Base-by-base conservation (phyloP, 177 flowering plant genomes). In the Tripterygium wilfordii region DNA sequence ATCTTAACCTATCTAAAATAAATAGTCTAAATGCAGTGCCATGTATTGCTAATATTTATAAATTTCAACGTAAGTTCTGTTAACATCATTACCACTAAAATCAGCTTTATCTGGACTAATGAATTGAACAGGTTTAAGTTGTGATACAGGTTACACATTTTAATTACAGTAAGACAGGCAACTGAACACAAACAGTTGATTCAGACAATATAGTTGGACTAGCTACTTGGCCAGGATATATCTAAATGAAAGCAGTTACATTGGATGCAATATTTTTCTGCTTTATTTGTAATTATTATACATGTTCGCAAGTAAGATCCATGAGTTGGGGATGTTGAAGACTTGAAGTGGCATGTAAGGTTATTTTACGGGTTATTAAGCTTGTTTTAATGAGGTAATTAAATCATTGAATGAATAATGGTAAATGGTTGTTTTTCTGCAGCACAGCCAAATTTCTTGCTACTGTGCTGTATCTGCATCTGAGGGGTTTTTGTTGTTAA, bases 1-100 rank as follows among this genome's bases (percentile, higher is more conserved):
- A 85, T 85, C 84, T 70, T 68, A 44, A 64, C 77, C 51, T 48
- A 68, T 69, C 64, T 69, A 79, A 76, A 12, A 25, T 22, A 61
- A 69, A 49, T 55, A 44, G 27, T 20, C 17, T 49, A 24, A 65
- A 46, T 54, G 36, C 31, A 42, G 36, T 65, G 29, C 45, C 52
- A 15, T 61, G 36, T 7, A 21, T 40, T 20, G 8, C 44, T 59
- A 39, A 45, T 55, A 26, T 36, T 42, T 58, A 32, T 17, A 31
- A 57, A 23, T 53, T 44, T 16, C 16, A 60, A 53, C 47, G 42
- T 35, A 35, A 35, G 27, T 54, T 31, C 8, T 47, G 39, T 42
- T 10, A 55, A 28, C 42, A 42, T 54, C 33, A 45, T 17, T 44
- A 58, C 20, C 18, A 19, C 41, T 7, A 41, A 10, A 33, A 17